Base-by-base conservation (phyloP, 2,329 filamentous ascomycete genomes). In the Penicillium verrucosum region DNA sequence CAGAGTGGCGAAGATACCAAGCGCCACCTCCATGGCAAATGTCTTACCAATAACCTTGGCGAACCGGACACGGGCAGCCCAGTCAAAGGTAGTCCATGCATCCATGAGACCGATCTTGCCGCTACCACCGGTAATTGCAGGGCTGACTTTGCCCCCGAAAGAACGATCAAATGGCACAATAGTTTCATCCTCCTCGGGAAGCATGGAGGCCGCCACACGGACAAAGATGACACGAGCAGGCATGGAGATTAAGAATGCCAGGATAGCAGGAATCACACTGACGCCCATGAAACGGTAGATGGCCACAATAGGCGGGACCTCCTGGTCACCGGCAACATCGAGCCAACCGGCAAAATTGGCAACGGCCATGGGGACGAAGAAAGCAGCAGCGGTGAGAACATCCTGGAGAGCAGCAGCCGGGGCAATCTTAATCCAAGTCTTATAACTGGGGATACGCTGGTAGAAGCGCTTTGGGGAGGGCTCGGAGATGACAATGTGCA, bases 81-180 rank as follows among this genome's bases (percentile, higher is more conserved):
- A 84, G 71, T 87, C 85, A 73, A 96, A 92, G 36, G 85, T 89
- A 66, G 80, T 82, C 89, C 91, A 92, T 1, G 91, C 92, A 66
- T 93, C 88, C 48, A 83, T 72, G 68, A 93, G 82, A 40, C 88
- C 84, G 60, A 90, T 81, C 63, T 84, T 86, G 63, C 90, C 89
- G 61, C 81, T 83, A 53, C 89, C 90, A 57, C 85, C 87, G n/a
- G 91, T 79, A 48, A 91, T 81, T 58, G 84, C 83, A n/a, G 89
- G 86, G 62, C 88, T 84, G 29, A 93, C 84, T 70, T 86, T 88
- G 65, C 90, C 90, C 61, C 83, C 85, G 68, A 95, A 95, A 30
- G 87, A 88, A 62, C 92, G 89, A 79, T 97, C 93, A 68, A 97
- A 96, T 32, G 90, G 88, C 36, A 97, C 87, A 62, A 97, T 89